These are phyloP conservation scores for Amaranthus cruentus DNA, from an alignment of 148 eudicot species.

Conservation along the genomic window DNA sequence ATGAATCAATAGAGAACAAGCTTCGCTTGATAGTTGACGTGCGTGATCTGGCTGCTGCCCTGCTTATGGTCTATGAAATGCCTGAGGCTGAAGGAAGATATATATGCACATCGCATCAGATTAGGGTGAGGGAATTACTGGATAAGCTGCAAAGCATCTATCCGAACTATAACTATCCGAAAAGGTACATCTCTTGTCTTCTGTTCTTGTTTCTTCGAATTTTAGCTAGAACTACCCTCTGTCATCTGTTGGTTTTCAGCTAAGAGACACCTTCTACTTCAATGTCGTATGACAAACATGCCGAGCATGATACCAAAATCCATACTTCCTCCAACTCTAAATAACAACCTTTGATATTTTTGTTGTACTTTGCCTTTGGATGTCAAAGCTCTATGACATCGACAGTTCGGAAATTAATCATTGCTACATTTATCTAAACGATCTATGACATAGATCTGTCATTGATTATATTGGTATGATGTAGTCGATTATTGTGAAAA, in stretches of 20 bases:
- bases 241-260: background rate
- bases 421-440: background rate
- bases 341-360: background rate
- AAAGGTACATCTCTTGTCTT: slow-evolving; percentile 23
- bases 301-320: background rate
- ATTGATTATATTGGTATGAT: too few relatives aligned
- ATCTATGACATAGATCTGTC: too few relatives aligned
- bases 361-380: background rate
- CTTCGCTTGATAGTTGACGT: slow-evolving; percentile 52
- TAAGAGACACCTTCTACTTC: background rate
- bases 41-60: slow-evolving; percentile 73
- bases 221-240: background rate
- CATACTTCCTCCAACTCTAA: background rate
- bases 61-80: slow-evolving; percentile 60
- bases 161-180: slow-evolving; percentile 37
- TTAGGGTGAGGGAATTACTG: slow-evolving; percentile 45
- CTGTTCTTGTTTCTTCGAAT: background rate
- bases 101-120: slow-evolving; percentile 46
- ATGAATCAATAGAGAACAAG: slow-evolving; percentile 43
- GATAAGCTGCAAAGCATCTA: slow-evolving; percentile 33
- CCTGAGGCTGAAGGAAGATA: slow-evolving; percentile 79
- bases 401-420: background rate
- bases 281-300: background rate
- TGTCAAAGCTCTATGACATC: background rate
- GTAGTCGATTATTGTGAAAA: too few relatives aligned